These are phyloP conservation scores for Plantago ovata DNA, from an alignment of 257 asterid species.

Conservation along the genomic window DNA sequence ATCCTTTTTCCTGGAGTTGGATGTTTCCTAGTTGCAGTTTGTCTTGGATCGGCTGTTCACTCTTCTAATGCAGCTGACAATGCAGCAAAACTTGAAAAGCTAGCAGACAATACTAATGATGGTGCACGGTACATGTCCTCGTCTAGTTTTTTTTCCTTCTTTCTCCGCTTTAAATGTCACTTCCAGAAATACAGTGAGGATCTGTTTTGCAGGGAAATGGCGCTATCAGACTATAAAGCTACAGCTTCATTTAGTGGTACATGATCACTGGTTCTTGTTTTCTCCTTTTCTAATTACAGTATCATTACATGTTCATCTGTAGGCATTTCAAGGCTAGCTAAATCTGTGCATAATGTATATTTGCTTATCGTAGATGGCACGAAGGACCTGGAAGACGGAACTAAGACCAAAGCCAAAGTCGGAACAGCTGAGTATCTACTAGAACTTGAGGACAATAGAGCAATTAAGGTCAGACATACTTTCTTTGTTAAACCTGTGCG, in stretches of 20 bases:
- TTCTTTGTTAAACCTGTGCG: too few relatives aligned
- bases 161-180: background rate
- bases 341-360: background rate
- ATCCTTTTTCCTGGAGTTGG: constrained; percentile 55
- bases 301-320: background rate
- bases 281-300: too few relatives aligned
- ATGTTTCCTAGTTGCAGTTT: constrained; percentile 51
- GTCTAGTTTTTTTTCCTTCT: background rate
- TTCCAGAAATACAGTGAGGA: background rate
- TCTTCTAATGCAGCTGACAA: constrained; percentile 40
- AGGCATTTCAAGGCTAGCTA: background rate
- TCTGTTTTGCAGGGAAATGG: constrained; percentile 15
- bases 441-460: constrained; percentile 37
- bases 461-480: constrained; percentile 36
- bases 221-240: constrained; percentile 10
- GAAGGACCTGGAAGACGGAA: constrained; percentile 28
- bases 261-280: background rate
- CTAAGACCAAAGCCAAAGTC: constrained; percentile 22
- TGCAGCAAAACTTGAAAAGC: constrained; percentile 32
- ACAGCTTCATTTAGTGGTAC: constrained; percentile 21
- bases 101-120: constrained; percentile 10
- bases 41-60: constrained; percentile 42
- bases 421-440: constrained; percentile 44
- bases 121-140: constrained; percentile 10
- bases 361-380: constrained; percentile 12